Percentiles rank a stretch among this genome's conserved stretches.
Conservation (phyloP, 1,139 yeast genomes). For the Sugiyamaella paludigena region DNA sequence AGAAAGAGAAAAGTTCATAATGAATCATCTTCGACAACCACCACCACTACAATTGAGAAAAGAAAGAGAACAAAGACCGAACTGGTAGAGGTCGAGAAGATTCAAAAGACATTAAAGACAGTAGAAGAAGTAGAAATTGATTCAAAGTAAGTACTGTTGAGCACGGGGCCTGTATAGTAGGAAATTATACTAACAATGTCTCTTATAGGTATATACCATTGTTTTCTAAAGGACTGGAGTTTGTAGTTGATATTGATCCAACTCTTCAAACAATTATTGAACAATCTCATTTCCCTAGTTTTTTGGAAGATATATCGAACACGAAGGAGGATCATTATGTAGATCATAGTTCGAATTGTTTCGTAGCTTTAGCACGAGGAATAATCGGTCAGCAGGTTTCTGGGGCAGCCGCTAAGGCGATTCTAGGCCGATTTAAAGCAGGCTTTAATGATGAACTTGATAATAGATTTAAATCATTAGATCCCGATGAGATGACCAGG, state of each 20-base stretch:
- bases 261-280: conserved; percentile 28
- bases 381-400: conserved; percentile 80
- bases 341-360: conserved; percentile 23
- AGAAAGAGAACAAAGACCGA: no score
- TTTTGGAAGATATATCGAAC: conserved; percentile 19
- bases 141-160: not conserved
- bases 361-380: conserved; percentile 47
- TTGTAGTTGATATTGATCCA: conserved; percentile 40
- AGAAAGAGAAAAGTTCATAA: not conserved
- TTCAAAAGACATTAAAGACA: not conserved
- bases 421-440: conserved; percentile 50
- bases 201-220: conserved; percentile 26
- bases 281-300: conserved; percentile 31
- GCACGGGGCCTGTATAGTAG: no score
- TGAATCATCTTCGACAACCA: not conserved
- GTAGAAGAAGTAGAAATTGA: not conserved
- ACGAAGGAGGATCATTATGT: conserved; percentile 7
- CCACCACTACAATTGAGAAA: not conserved
- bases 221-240: conserved; percentile 39
- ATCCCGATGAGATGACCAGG: conserved; percentile 3
- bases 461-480: conserved; percentile 5
- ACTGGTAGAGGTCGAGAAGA: not conserved
- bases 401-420: conserved; percentile 75
- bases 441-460: conserved; percentile 28
- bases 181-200: not conserved